Evolutionary conservation across 345 rosid genomes (phyloP), one percentile per base, ranked within the genome.

Genomic region (Gossypium thurberi): DNA sequence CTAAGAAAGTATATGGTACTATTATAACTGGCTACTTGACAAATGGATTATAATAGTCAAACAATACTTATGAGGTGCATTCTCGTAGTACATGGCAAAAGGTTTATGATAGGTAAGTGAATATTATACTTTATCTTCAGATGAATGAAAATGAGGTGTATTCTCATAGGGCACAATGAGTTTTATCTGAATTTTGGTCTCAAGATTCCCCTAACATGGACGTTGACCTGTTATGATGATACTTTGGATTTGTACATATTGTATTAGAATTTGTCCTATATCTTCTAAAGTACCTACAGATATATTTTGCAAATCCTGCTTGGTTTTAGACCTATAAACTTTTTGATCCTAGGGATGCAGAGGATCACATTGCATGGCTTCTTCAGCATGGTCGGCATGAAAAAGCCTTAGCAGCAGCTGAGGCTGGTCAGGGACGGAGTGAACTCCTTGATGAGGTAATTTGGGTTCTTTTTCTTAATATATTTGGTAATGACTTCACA

Each of bases 341-440:
- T 60, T 17, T 78, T 46, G 44, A 69, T 76, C 51, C 74, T 77
- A 92, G 99, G 94, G 99, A 95, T 84, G 88, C 96, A 53, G 99
- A 95, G 83, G 98, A 95, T 84, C 99, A 95, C 77, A 92, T 95
- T 70, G 81, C 97, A 71, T 95, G 99, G 99, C 98, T 95, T 83
- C 90, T 95, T 78, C 97, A 89, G 82, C 99, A 92, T 85, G 98
- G 96, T 50, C 88, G 91, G 84, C 99, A 95, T 77, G 98, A 92
- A 82, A 95, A 95, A 84, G 99, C 99, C 73, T 81, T 95, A 77
- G 99, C 90, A 71, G 98, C 99, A 63, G 99, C 87, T 76, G 99
- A 95, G 87, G 94, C 97, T 28, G 94, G 94, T 77, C 97, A 91
- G 77, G 98, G 97, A 78, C 88, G 90, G 66, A 89, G 90, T 79